Conservation (phyloP, 352 stramenopile genomes). For the Phytopythium litorale region DNA sequence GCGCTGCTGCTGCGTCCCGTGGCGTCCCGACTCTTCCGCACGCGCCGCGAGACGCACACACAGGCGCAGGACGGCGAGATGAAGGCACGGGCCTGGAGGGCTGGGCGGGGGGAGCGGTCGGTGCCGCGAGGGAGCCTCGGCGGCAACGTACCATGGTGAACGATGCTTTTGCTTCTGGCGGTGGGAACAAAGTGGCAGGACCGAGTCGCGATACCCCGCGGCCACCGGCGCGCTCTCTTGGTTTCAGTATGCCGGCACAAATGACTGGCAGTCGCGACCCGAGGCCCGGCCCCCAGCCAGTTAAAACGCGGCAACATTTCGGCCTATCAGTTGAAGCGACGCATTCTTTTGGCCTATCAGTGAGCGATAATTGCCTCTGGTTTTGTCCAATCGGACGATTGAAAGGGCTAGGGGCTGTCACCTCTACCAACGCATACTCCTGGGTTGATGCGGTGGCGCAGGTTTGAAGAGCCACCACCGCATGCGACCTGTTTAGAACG, state of each 20-base stretch:
- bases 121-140: background rate
- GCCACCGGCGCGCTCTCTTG: constrained; percentile 41
- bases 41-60: too few relatives aligned
- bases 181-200: constrained; percentile 71
- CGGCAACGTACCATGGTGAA: constrained; percentile 68
- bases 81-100: constrained; percentile 3
- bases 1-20: too few relatives aligned
- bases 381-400: constrained; percentile 21
- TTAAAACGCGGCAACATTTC: constrained; percentile 25
- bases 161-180: constrained; percentile 84
- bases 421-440: background rate
- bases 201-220: constrained; percentile 13
- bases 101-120: constrained; percentile 2
- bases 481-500: background rate
- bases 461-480: background rate
- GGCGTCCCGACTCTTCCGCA: too few relatives aligned
- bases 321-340: constrained; percentile 18
- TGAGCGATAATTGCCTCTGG: background rate
- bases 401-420: constrained; percentile 2
- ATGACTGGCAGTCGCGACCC: constrained; percentile 80
- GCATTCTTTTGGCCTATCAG: constrained; percentile 7
- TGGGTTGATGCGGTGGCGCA: background rate
- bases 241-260: constrained; percentile 58
- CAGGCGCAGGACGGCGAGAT: background rate
- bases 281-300: constrained; percentile 23